Base-by-base conservation (phyloP, 1,284 basidiomycete species). In the Sanguinoderma infundibulare region DNA sequence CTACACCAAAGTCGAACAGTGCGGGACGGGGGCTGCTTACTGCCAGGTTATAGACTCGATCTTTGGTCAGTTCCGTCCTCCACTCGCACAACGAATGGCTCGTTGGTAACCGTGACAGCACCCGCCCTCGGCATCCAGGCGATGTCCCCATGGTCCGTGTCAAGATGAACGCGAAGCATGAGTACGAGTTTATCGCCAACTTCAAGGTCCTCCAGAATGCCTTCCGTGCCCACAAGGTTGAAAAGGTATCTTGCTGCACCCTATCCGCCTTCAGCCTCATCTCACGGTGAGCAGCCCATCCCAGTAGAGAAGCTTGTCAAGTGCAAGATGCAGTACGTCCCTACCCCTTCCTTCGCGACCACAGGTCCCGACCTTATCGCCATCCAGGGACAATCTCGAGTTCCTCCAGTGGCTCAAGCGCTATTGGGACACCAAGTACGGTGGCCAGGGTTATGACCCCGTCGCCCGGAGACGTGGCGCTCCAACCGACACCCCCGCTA, bases 281-380 rank as follows among this genome's bases (percentile, higher is more conserved):
- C 59, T 57, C 42, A 66, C 50, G 24, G 22, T 30, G 34, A 51
- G 24, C 63, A 97, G 94, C 96, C 97, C 15, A 96, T 99, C 72
- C 92, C 87, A 1, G 92, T 99, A 30, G 96, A 98, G 68, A 90
- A 84, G 70, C 86, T 99, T 56, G 88, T 96, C 51, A 97, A 97
- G 79, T 99, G 97, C 83, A 98, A 98, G 82, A 99, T 99, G 97
- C 98, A 98, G 90, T 92, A 78, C 76, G 90, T 87, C 39, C n/a
- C 24, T 5, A 85, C 40, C 56, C 22, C n/a, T 24, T 20, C 56
- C 20, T 46, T 24, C 20, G 26, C 58, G 47, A 22, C 54, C 52
- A 26, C 59, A 53, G 60, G 53, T 47, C 54, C 57, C 22, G 59
- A 5, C 36, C 39, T 57, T 56, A 34, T 54, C 51, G 20, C 40